These are phyloP conservation scores for Acer saccharum DNA, from an alignment of 345 rosid species.

Conservation along the genomic window DNA sequence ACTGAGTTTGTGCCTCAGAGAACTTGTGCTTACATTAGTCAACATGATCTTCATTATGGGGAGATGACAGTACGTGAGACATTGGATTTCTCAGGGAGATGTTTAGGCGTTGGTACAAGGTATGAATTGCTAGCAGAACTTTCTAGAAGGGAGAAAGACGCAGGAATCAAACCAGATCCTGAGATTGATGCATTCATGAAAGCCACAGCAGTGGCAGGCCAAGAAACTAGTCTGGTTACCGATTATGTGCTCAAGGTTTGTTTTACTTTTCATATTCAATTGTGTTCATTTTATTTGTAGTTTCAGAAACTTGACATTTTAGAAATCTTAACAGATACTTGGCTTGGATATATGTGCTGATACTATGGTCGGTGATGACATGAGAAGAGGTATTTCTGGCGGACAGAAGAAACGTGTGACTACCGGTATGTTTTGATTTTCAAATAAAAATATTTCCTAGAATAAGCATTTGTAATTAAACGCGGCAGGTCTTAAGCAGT, in stretches of 20 bases:
- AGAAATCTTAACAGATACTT: conserved; percentile 47
- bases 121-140: conserved; percentile 72
- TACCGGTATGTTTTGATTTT: conserved; percentile 46
- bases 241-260: conserved; percentile 79
- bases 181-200: conserved; percentile 89
- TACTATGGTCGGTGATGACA: conserved; percentile 68
- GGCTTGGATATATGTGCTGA: conserved; percentile 83
- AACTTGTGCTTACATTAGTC: conserved; percentile 83
- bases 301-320: conserved; percentile 4
- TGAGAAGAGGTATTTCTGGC: conserved; percentile 89
- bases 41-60: conserved; percentile 79
- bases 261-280: background rate
- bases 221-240: conserved; percentile 71
- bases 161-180: conserved; percentile 68
- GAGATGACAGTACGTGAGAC: conserved; percentile 91
- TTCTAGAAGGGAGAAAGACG: conserved; percentile 75
- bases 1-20: conserved; percentile 76
- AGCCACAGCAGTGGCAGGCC: conserved; percentile 58
- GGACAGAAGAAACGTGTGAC: conserved; percentile 85
- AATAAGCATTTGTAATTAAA: no score
- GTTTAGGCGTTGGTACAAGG: conserved; percentile 73
- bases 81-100: conserved; percentile 74
- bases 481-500: no score
- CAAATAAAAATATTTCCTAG: no score
- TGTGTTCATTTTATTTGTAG: background rate